These are phyloP conservation scores for Nicotiana attenuata DNA, from an alignment of 257 asterid species.

Conservation along the genomic window DNA sequence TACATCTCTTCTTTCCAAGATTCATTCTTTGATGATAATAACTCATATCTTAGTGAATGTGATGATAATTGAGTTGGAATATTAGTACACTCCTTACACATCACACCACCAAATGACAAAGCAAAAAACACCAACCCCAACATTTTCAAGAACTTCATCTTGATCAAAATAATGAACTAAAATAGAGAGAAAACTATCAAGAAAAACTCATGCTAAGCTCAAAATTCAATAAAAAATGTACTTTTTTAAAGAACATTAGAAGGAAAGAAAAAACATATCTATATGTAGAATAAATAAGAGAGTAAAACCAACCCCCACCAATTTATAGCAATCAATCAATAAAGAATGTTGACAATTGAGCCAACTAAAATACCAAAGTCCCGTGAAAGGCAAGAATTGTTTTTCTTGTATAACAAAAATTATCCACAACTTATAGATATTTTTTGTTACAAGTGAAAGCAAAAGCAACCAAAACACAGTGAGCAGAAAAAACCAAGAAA, in stretches of 20 bases:
- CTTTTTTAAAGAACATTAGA: neutral
- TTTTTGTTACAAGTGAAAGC: neutral
- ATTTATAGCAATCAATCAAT: conserved; percentile 11
- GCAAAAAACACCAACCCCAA: conserved; percentile 15
- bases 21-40: conserved; percentile 53
- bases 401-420: conserved; percentile 17
- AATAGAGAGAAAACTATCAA: neutral
- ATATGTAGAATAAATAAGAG: neutral
- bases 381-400: conserved; percentile 39
- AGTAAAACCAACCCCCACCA: conserved; percentile 15
- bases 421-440: neutral
- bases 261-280: neutral
- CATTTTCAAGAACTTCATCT: conserved; percentile 28
- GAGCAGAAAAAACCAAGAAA: neutral
- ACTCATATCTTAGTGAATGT: conserved; percentile 51
- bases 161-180: neutral
- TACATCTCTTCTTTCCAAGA: conserved; percentile 57
- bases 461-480: neutral
- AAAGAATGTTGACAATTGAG: conserved; percentile 14
- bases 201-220: neutral
- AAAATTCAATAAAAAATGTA: neutral
- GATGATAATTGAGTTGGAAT: conserved; percentile 38
- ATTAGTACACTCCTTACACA: conserved; percentile 68
- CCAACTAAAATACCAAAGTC: conserved; percentile 16
- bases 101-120: conserved; percentile 21